Percentiles rank a stretch among this genome's conserved stretches.
Evolutionary conservation across 139 green algal species (phyloP).

Genomic region (Chlamydomonas schloesseri): DNA sequence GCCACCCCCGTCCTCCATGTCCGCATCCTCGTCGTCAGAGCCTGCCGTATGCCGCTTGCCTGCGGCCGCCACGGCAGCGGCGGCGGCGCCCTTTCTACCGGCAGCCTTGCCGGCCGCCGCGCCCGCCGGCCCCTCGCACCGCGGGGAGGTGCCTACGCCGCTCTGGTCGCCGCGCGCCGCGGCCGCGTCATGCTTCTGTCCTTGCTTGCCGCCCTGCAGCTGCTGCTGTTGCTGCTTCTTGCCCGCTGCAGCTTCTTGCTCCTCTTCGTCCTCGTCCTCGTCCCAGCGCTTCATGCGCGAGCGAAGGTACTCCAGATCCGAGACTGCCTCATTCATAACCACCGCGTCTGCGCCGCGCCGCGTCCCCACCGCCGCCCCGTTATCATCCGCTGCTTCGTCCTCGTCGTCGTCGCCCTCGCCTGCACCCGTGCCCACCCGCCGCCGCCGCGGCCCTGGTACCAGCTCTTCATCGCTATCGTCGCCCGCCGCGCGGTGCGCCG

Average conservation of each 20-base stretch:
- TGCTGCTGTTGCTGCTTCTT: not conserved
- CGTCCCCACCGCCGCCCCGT: slow-evolving; percentile 30
- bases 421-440: not conserved
- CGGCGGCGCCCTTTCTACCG: not conserved
- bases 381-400: slow-evolving; percentile 32
- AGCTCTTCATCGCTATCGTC: slow-evolving; percentile 38
- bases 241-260: not conserved
- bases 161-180: slow-evolving; percentile 40
- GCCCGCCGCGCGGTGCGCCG: slow-evolving; percentile 6
- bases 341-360: slow-evolving; percentile 8
- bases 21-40: not conserved
- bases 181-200: not conserved
- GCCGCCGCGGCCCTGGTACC: not conserved
- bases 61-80: not conserved
- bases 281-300: slow-evolving; percentile 72
- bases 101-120: not conserved
- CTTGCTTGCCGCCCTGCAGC: slow-evolving; percentile 2
- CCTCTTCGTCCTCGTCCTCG: slow-evolving; percentile 70
- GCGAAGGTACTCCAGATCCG: slow-evolving; percentile 91
- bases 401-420: slow-evolving; percentile 18
- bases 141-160: slow-evolving; percentile 35
- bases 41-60: not conserved
- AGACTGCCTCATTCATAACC: slow-evolving; percentile 71
- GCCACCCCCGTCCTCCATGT: not conserved
- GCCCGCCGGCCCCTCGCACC: not conserved